Base-by-base conservation (phyloP, 2,329 filamentous ascomycete species). In the Dactylellina drechsleri region DNA sequence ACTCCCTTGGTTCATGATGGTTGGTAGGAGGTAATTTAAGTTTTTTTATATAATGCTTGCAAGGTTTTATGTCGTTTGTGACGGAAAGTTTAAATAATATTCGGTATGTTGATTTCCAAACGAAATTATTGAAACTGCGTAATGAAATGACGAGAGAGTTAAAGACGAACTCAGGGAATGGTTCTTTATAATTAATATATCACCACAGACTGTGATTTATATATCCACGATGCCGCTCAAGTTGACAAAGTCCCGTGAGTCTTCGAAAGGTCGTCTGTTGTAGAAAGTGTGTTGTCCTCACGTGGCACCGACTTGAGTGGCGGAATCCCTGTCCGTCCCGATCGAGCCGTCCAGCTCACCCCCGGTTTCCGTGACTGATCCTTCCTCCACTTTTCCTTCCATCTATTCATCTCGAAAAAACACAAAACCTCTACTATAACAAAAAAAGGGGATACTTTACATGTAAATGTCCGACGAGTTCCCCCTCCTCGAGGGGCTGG, bases 401-500 rank as follows among this genome's bases (percentile, higher is more conserved):
- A 18, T 47, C 4, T n/a, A 23, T 23, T 23, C 13, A 52, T 18
- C 4, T 36, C 18, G 6, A 2, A 23, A n/a, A 20, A 13, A n/a
- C 4, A 23, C n/a, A 52, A 8, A 50, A 18, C 20, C 16, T 52
- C 18, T 23, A 18, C 47, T 4, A 47, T 7, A 47, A 15, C 5
- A 18, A 47, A 47, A 13, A 6, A n/a, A 4, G n/a, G 13, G 13
- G 13, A 23, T 18, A 26, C 16, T 49, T 49, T 62, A 54, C 50
- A 75, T 75, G 71, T 75, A 75, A 75, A 75, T 75, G 71, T 77
- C 77, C 68, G 82, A 83, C 77, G 85, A 87, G 80, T 87, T 87
- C 78, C 86, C 86, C 77, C 82, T 87, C 77, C 84, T 91, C 74
- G 83, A 83, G 60, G 83, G 83, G 73, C 82, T 86, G 78, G 86